phyloP scores from a whole-genome alignment of 2,329 filamentous ascomycete genomes.

The Fusarium denticulatum region DNA sequence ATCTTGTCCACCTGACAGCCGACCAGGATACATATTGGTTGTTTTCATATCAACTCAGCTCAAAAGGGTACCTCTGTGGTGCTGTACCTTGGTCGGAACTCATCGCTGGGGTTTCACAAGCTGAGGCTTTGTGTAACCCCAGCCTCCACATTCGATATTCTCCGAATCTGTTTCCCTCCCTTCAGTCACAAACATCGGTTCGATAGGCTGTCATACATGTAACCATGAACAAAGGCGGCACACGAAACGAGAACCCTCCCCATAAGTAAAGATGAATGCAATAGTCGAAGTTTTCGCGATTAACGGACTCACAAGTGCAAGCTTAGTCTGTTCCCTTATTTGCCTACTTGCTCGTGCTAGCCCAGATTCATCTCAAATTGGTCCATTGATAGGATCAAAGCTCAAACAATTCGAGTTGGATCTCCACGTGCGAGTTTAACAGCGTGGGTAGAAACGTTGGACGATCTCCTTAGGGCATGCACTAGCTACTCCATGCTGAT shows the following conservation, averaged over 20 bases:
- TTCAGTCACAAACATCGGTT: not conserved
- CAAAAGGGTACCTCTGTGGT: slow-evolving; percentile 14
- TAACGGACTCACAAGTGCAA: slow-evolving; percentile 5
- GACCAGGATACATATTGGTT: slow-evolving; percentile 26
- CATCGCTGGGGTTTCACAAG: slow-evolving; percentile 25
- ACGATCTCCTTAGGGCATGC: slow-evolving; percentile 26
- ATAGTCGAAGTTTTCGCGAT: not conserved
- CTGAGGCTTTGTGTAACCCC: slow-evolving; percentile 23
- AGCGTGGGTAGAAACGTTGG: slow-evolving; percentile 31
- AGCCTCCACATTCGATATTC: slow-evolving; percentile 32
- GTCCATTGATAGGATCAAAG: slow-evolving; percentile 17
- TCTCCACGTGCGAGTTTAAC: slow-evolving; percentile 30
- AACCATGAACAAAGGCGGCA: not conserved
- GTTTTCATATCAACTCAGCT: slow-evolving; percentile 13
- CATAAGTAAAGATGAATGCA: not conserved
- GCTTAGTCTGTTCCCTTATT: slow-evolving; percentile 6
- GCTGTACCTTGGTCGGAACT: slow-evolving; percentile 12
- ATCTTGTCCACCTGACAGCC: slow-evolving; percentile 19
- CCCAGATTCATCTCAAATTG: slow-evolving; percentile 2
- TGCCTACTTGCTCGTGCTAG: not conserved
- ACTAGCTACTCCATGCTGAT: slow-evolving; percentile 26
- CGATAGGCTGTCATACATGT: slow-evolving; percentile 3
- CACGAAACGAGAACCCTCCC: slow-evolving; percentile 5
- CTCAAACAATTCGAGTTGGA: slow-evolving; percentile 15
- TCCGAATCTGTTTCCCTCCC: slow-evolving; percentile 20